A percentile compares a stretch with the other conserved stretches of the same genome.
Evolutionary conservation across 2,329 filamentous ascomycete species (phyloP).

Genomic region (Ceratocystiopsis sp.): DNA sequence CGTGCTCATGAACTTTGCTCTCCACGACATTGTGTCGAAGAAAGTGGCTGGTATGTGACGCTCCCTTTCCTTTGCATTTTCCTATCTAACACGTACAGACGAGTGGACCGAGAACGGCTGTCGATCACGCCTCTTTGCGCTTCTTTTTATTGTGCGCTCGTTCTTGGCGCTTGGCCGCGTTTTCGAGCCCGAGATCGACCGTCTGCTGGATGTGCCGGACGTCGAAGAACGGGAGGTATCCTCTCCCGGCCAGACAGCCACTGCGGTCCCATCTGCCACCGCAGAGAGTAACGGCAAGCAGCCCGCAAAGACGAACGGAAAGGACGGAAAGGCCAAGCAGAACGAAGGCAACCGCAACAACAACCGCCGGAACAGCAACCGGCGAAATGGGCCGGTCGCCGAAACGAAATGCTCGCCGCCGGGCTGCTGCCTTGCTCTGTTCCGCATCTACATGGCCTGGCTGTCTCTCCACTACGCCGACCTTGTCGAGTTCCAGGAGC

Average conservation of each 20-base stretch:
- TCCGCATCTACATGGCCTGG: conserved; percentile 39
- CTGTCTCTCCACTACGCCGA: conserved; percentile 29
- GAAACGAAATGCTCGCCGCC: conserved; percentile 13
- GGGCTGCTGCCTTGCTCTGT: conserved; percentile 29
- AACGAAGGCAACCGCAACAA: conserved; percentile 15
- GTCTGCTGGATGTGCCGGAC: conserved; percentile 1
- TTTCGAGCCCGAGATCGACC: conserved; percentile 22
- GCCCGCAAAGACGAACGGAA: conserved; percentile 4
- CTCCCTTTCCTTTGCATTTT: neutral
- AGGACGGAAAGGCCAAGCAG: conserved; percentile 15
- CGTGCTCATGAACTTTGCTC: conserved; percentile 70
- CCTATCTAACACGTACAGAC: conserved; percentile 17
- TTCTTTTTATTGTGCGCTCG: conserved; percentile 63
- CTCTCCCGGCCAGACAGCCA: neutral
- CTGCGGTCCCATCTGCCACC: neutral
- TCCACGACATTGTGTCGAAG: conserved; percentile 55
- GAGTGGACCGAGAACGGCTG: conserved; percentile 27
- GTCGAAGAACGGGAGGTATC: neutral
- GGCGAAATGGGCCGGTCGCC: neutral
- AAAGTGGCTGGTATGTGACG: conserved; percentile 25
- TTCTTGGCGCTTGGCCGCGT: conserved; percentile 56
- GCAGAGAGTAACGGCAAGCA: too few relatives aligned
- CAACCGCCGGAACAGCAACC: neutral
- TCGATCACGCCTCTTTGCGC: conserved; percentile 44
- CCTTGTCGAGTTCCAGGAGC: conserved; percentile 26